A percentile compares a stretch with the other conserved stretches of the same genome.
phyloP scores from a whole-genome alignment of 345 rosid genomes.

The Excoecaria agallocha region DNA sequence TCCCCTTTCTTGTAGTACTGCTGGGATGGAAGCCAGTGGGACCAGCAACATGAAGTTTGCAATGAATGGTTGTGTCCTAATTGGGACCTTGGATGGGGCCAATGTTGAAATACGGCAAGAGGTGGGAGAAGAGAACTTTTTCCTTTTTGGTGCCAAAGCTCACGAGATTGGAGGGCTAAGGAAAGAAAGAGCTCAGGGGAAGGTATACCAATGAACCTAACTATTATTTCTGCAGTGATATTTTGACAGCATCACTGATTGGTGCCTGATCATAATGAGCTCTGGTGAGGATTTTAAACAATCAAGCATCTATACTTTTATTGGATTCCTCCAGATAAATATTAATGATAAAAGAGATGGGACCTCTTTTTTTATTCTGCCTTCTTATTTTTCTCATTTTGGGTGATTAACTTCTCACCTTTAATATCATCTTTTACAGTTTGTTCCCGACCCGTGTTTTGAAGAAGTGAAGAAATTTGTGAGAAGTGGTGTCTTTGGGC shows the following conservation, averaged over 20 bases:
- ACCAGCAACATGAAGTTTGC: constrained; percentile 93
- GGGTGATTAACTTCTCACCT: constrained; percentile 2
- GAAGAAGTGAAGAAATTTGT: constrained; percentile 73
- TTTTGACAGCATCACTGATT: background rate
- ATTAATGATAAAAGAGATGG: background rate
- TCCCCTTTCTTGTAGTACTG: constrained; percentile 46
- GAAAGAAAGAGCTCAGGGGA: constrained; percentile 69
- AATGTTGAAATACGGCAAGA: constrained; percentile 81
- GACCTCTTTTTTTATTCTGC: too few relatives aligned
- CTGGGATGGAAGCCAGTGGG: constrained; percentile 98
- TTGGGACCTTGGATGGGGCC: constrained; percentile 86
- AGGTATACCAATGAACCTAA: constrained; percentile 38
- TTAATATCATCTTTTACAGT: constrained; percentile 34
- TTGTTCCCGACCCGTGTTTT: constrained; percentile 63
- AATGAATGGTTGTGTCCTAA: constrained; percentile 76
- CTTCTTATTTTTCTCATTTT: background rate
- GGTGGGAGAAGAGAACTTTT: constrained; percentile 78
- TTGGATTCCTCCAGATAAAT: background rate
- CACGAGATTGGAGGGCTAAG: constrained; percentile 63
- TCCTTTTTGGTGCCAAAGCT: constrained; percentile 82
- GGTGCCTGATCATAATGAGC: background rate
- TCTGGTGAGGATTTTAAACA: background rate
- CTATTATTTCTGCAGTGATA: background rate
- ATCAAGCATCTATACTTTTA: background rate
- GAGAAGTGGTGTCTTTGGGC: constrained; percentile 64